Conservation (phyloP, 2,329 filamentous ascomycete species). For the Hymenoscyphus linearis region DNA sequence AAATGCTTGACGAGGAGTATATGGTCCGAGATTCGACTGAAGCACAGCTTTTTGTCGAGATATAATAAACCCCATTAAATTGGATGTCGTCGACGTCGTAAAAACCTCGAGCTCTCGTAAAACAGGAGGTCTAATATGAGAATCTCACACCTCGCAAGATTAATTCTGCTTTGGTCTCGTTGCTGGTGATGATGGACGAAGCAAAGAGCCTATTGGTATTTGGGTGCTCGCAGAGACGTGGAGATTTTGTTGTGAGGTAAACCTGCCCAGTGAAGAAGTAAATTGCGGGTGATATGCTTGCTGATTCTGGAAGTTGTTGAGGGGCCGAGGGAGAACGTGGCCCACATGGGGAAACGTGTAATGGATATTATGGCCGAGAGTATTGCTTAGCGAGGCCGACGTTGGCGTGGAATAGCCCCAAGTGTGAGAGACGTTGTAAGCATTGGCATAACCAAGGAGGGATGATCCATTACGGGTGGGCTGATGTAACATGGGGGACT, state of each 20-base stretch:
- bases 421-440: background rate
- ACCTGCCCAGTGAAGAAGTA: background rate
- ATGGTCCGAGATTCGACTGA: background rate
- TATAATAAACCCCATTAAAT: background rate
- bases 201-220: constrained; percentile 6
- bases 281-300: background rate
- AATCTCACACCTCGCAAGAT: background rate
- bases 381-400: background rate
- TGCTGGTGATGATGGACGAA: constrained; percentile 2
- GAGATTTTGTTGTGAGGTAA: background rate
- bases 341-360: background rate
- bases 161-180: background rate
- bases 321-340: background rate
- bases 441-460: background rate
- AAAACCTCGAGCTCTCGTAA: background rate
- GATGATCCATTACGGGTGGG: background rate
- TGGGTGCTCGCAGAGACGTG: constrained; percentile 3
- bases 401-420: background rate
- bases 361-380: background rate
- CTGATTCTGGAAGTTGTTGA: background rate
- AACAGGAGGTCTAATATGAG: background rate
- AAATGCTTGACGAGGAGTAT: background rate
- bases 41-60: background rate
- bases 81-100: background rate
- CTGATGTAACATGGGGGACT: background rate